These are phyloP conservation scores for Phanerochaete sordida DNA, from an alignment of 768 basidiomycete species.

Conservation along the genomic window DNA sequence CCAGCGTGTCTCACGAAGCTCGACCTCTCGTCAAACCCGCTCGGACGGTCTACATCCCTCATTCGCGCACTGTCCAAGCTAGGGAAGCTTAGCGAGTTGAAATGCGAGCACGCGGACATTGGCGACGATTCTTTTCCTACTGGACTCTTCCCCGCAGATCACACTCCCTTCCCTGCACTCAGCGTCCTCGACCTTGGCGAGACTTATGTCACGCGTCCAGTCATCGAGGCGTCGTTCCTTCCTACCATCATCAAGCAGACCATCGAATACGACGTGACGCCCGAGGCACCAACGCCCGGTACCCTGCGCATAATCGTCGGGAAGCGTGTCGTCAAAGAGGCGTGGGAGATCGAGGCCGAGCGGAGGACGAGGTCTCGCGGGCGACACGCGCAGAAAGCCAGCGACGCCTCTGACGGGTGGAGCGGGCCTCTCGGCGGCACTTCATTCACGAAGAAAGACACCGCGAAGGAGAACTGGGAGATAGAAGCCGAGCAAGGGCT, in stretches of 20 bases:
- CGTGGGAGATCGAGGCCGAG: slow-evolving; percentile 80
- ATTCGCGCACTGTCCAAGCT: slow-evolving; percentile 47
- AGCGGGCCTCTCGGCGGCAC: not conserved
- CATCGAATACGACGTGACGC: slow-evolving; percentile 51
- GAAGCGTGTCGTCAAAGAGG: slow-evolving; percentile 66
- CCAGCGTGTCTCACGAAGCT: slow-evolving; percentile 56
- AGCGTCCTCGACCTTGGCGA: slow-evolving; percentile 63
- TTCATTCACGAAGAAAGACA: slow-evolving; percentile 18
- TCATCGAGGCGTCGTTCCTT: slow-evolving; percentile 42
- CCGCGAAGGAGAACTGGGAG: slow-evolving; percentile 74
- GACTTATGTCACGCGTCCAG: slow-evolving; percentile 52
- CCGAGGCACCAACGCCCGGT: slow-evolving; percentile 51
- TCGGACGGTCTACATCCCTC: slow-evolving; percentile 41
- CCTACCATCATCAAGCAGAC: slow-evolving; percentile 38
- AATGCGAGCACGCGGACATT: slow-evolving; percentile 53
- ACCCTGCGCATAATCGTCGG: slow-evolving; percentile 59
- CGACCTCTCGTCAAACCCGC: slow-evolving; percentile 65
- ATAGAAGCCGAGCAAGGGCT: slow-evolving; percentile 74
- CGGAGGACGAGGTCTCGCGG: slow-evolving; percentile 41
- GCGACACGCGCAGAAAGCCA: slow-evolving; percentile 20
- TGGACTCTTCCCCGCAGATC: slow-evolving; percentile 22
- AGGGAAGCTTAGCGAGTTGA: slow-evolving; percentile 52
- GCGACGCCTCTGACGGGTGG: not conserved
- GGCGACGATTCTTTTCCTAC: slow-evolving; percentile 56
- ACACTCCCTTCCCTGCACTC: slow-evolving; percentile 47